phyloP scores from a whole-genome alignment of 306 rosid genomes.

The Ammopiptanthus mongolicus region DNA sequence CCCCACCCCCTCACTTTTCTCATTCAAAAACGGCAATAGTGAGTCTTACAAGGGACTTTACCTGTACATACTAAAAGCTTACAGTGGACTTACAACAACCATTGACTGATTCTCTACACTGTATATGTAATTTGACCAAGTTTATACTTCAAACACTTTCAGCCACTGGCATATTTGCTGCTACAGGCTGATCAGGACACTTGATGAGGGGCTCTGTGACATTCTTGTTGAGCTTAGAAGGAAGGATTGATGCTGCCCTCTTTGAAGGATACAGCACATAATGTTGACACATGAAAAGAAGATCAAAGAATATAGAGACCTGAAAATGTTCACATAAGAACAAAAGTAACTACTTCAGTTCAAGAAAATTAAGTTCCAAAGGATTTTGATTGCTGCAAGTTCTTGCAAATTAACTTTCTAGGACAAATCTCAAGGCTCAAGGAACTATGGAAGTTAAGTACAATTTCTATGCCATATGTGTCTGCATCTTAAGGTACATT shows the following conservation, averaged over 20 bases:
- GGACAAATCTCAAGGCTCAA: not conserved
- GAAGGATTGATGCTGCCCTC: not conserved
- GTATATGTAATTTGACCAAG: too few species aligned
- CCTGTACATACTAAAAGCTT: not conserved
- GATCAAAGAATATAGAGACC: slow-evolving; percentile 33
- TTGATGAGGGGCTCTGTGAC: slow-evolving; percentile 25
- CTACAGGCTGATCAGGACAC: not conserved
- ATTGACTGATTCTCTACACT: not conserved
- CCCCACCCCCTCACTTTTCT: not conserved
- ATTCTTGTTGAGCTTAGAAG: slow-evolving; percentile 1
- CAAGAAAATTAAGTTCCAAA: not conserved
- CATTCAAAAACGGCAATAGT: not conserved
- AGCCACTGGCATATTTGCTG: not conserved
- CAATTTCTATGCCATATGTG: not conserved
- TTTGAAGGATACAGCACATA: slow-evolving; percentile 31
- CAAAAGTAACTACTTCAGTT: not conserved
- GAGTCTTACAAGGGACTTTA: not conserved
- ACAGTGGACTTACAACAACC: not conserved
- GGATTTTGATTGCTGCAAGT: not conserved
- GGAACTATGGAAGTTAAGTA: not conserved
- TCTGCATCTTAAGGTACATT: too few species aligned
- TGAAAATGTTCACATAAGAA: not conserved
- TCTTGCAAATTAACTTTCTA: not conserved
- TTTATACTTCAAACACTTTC: slow-evolving; percentile 12
- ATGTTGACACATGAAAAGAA: slow-evolving; percentile 33